Evolutionary conservation across 176 grass and related monocot species (phyloP).

Genomic region (Aechmea fasciata): DNA sequence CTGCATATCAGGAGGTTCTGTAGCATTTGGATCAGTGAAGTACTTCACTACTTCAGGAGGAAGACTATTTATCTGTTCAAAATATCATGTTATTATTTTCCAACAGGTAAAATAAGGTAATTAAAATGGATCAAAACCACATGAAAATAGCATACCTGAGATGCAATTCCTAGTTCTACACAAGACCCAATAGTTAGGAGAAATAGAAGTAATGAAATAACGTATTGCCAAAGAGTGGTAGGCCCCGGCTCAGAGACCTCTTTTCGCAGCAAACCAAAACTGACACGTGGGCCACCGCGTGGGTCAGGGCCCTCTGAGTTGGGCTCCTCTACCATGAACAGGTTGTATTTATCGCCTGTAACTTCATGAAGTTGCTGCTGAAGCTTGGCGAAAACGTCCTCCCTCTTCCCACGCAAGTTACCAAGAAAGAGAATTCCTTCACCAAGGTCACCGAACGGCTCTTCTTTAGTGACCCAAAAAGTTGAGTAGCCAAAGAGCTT

Average conservation of each 20-base stretch:
- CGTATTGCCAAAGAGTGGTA: conserved; percentile 97
- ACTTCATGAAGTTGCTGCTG: conserved; percentile 54
- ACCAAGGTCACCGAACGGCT: conserved; percentile 89
- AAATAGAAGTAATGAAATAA: conserved; percentile 87
- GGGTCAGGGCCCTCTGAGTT: conserved; percentile 86
- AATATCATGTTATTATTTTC: neutral
- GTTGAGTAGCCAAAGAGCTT: conserved; percentile 97
- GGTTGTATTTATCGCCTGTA: conserved; percentile 80
- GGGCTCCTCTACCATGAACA: conserved; percentile 96
- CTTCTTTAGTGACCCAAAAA: conserved; percentile 97
- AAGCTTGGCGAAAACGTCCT: conserved; percentile 85
- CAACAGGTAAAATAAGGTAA: neutral
- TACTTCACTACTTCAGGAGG: conserved; percentile 91
- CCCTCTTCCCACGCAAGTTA: conserved; percentile 76
- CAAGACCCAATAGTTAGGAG: conserved; percentile 85
- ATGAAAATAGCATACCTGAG: conserved; percentile 47
- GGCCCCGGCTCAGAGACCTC: conserved; percentile 94
- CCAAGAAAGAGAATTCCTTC: conserved; percentile 94
- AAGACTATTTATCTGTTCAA: conserved; percentile 77
- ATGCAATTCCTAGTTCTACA: conserved; percentile 89
- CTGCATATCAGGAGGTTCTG: conserved; percentile 86
- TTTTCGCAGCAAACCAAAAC: conserved; percentile 86
- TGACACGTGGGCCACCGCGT: conserved; percentile 81
- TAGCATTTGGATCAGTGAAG: conserved; percentile 95
- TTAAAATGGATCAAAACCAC: neutral